phyloP scores from a whole-genome alignment of 768 basidiomycete species.

The Termitomyces sp. region DNA sequence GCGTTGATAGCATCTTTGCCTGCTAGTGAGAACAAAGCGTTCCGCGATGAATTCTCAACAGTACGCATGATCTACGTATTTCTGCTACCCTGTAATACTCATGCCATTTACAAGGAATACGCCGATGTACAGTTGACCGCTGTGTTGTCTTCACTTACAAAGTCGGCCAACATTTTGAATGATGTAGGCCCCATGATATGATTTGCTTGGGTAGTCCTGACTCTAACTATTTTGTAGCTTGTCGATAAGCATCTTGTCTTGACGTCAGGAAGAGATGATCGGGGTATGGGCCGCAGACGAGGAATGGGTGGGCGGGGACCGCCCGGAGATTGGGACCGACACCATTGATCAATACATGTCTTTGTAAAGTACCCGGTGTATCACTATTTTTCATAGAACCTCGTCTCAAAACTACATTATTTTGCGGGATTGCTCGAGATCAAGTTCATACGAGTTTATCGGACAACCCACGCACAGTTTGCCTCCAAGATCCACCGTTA shows the following conservation, averaged over 20 bases:
- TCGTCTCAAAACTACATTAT: background rate
- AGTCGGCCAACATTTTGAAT: slow-evolving; percentile 81
- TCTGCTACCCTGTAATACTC: background rate
- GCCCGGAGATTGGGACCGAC: slow-evolving; percentile 51
- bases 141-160: slow-evolving; percentile 83
- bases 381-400: slow-evolving; percentile 1
- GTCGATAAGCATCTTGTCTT: slow-evolving; percentile 76
- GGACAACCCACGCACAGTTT: background rate
- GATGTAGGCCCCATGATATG: slow-evolving; percentile 46
- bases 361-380: slow-evolving; percentile 4
- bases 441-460: too few species aligned
- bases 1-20: slow-evolving; percentile 87
- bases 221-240: slow-evolving; percentile 33
- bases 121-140: slow-evolving; percentile 92
- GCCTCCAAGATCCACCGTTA: background rate
- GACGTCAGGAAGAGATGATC: slow-evolving; percentile 51
- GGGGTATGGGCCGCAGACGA: slow-evolving; percentile 46
- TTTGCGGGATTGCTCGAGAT: too few species aligned
- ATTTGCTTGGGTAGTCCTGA: background rate
- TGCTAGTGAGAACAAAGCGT: slow-evolving; percentile 75
- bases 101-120: slow-evolving; percentile 62
- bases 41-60: slow-evolving; percentile 85
- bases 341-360: slow-evolving; percentile 26
- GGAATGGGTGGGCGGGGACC: slow-evolving; percentile 41
- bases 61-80: slow-evolving; percentile 29